Evolutionary conservation across 257 asterid species (phyloP).

Genomic region (Solanum sparsipilum): DNA sequence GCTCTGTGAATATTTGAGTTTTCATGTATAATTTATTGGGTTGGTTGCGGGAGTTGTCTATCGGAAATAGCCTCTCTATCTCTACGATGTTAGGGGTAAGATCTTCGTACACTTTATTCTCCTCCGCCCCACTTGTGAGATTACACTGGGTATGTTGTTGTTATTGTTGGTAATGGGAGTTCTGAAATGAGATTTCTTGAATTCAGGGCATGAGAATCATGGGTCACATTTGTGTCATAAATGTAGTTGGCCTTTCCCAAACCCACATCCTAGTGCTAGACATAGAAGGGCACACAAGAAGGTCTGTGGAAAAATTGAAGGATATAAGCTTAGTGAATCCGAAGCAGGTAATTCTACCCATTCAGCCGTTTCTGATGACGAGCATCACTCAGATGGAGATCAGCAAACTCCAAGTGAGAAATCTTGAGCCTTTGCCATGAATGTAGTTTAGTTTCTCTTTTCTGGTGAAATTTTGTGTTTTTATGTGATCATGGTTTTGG

Average conservation of each 20-base stretch:
- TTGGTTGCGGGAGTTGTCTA: background rate
- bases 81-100: background rate
- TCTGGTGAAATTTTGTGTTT: background rate
- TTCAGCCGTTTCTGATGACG: slow-evolving; percentile 42
- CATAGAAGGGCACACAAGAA: slow-evolving; percentile 85
- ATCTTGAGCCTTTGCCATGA: background rate
- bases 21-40: background rate
- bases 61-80: background rate
- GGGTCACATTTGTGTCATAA: slow-evolving; percentile 56
- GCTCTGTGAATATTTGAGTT: background rate
- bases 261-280: slow-evolving; percentile 79
- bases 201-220: slow-evolving; percentile 54
- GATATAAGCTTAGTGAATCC: slow-evolving; percentile 34
- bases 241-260: slow-evolving; percentile 97
- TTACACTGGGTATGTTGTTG: background rate
- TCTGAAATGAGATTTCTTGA: slow-evolving; percentile 6
- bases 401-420: slow-evolving; percentile 49
- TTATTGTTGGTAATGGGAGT: background rate
- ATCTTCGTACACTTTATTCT: background rate
- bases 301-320: slow-evolving; percentile 75
- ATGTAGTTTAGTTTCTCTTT: background rate
- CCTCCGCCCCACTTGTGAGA: background rate
- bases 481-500: background rate
- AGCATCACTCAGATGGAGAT: slow-evolving; percentile 46
- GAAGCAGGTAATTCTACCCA: slow-evolving; percentile 16